Base-by-base conservation (phyloP, 768 basidiomycete species). In the Pleurotus giganteus region DNA sequence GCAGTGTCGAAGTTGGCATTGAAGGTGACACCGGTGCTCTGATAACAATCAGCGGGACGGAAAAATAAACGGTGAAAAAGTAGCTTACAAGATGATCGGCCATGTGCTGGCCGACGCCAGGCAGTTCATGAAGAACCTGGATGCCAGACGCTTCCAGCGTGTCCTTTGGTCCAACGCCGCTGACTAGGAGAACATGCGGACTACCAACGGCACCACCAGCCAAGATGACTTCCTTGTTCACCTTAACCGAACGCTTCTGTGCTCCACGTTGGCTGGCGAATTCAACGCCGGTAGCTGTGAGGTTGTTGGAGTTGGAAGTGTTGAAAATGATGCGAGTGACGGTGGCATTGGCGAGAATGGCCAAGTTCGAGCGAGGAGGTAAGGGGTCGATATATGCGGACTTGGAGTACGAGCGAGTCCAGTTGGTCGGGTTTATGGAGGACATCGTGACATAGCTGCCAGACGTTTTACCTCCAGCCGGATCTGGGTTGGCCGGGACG, bases 381-480 rank as follows among this genome's bases (percentile, higher is more conserved):
- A 83, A 69, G 2, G 82, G 72, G 66, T 84, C 82, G 65, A 86
- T 82, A 72, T 86, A 86, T 2, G 80, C 85, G 0, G 83, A 77
- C 55, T 79, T 75, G n/a, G 85, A 74, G 68, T 86, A 86, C 1
- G 81, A 83, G 43, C 86, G 78, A 11, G 83, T 85, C 72, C 78
- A 81, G 69, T 85, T 86, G 24, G 71, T 53, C 1, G 81, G 80
- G 68, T 87, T 87, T 63, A 89, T 83, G 5, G 77, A 73, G 4
- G 78, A 78, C 3, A 84, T 76, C 0, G 83, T 74, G 62, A 87
- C 74, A 62, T 80, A 81, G 4, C 73, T 69, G 55, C 84, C 80
- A 64, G 75, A 73, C 57, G 74, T 74, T 21, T 72, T 61, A 24
- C 82, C 82, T 41, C 74, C 73, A 62, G 79, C 74, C 0, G 81